phyloP scores from a whole-genome alignment of 352 stramenopile genomes.

The Pythium angustatum region DNA sequence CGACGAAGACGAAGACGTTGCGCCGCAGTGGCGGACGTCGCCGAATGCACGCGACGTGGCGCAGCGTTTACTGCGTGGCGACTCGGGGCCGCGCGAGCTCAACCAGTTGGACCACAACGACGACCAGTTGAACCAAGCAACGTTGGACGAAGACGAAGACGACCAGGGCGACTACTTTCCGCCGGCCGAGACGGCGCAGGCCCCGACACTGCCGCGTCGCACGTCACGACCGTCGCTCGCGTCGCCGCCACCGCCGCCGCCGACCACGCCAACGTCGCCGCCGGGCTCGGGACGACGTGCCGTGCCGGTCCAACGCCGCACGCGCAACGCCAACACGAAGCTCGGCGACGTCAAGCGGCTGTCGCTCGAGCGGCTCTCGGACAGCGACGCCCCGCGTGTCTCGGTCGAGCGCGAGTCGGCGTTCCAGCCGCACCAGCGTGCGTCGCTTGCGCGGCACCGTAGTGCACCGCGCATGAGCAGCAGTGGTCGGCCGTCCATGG shows the following conservation, averaged over 20 bases:
- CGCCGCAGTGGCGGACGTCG: slow-evolving; percentile 18
- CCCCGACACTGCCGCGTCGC: slow-evolving; percentile 11
- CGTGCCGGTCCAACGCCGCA: slow-evolving; percentile 27
- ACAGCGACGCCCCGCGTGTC: slow-evolving; percentile 16
- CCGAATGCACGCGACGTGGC: slow-evolving; percentile 2
- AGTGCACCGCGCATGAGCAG: slow-evolving; percentile 12
- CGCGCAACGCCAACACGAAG: slow-evolving; percentile 38
- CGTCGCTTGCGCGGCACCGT: slow-evolving; percentile 10
- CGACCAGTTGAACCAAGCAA: slow-evolving; percentile 19
- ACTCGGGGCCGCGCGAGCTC: neutral
- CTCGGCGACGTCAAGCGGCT: slow-evolving; percentile 35
- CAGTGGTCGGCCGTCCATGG: slow-evolving; percentile 13
- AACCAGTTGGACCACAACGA: neutral
- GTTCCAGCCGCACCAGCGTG: slow-evolving; percentile 2
- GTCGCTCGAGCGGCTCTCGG: slow-evolving; percentile 27
- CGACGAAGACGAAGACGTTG: slow-evolving; percentile 8
- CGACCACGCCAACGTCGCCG: slow-evolving; percentile 2
- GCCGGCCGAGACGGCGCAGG: slow-evolving; percentile 16
- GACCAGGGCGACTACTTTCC: slow-evolving; percentile 24
- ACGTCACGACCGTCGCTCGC: slow-evolving; percentile 12
- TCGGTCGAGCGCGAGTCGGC: slow-evolving; percentile 39
- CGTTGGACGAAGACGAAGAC: slow-evolving; percentile 36
- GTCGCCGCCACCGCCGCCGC: neutral
- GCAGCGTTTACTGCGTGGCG: neutral
- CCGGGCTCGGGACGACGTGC: slow-evolving; percentile 12